Evolutionary conservation across 768 basidiomycete species (phyloP).

Genomic region (Serendipita vermifera): DNA sequence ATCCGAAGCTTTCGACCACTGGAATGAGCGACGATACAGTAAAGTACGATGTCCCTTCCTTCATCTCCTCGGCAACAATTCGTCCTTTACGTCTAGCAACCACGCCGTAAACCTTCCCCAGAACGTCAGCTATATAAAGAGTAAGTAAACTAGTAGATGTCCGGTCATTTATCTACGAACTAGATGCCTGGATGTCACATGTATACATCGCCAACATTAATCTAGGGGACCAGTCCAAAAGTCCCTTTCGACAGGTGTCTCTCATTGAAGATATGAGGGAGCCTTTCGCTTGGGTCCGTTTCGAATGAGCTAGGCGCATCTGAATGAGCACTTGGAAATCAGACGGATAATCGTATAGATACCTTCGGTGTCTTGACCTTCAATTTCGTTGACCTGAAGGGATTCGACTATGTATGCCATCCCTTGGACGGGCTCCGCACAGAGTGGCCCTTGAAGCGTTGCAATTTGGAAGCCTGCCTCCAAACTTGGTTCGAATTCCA

Average conservation of each 20-base stretch:
- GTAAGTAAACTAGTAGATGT: conserved; percentile 14
- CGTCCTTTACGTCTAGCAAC: conserved; percentile 82
- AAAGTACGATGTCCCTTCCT: conserved; percentile 92
- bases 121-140: conserved; percentile 61
- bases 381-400: conserved; percentile 43
- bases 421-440: conserved; percentile 89
- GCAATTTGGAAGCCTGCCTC: conserved; percentile 95
- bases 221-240: conserved; percentile 95
- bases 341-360: conserved; percentile 20
- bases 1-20: conserved; percentile 95
- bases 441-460: conserved; percentile 86
- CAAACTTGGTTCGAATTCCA: conserved; percentile 69
- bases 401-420: conserved; percentile 82
- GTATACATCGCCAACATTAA: conserved; percentile 97
- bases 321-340: conserved; percentile 6
- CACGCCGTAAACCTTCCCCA: conserved; percentile 95
- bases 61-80: conserved; percentile 97
- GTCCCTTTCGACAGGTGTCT: conserved; percentile 78
- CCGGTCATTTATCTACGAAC: conserved; percentile 35
- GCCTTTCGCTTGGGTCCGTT: conserved; percentile 74
- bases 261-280: conserved; percentile 79
- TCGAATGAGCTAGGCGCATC: conserved; percentile 45
- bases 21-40: conserved; percentile 82
- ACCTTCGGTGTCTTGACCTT: conserved; percentile 56
- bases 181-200: conserved; percentile 95